Evolutionary conservation across 768 basidiomycete genomes (phyloP).

Genomic region (Tricholoma furcatifolium): DNA sequence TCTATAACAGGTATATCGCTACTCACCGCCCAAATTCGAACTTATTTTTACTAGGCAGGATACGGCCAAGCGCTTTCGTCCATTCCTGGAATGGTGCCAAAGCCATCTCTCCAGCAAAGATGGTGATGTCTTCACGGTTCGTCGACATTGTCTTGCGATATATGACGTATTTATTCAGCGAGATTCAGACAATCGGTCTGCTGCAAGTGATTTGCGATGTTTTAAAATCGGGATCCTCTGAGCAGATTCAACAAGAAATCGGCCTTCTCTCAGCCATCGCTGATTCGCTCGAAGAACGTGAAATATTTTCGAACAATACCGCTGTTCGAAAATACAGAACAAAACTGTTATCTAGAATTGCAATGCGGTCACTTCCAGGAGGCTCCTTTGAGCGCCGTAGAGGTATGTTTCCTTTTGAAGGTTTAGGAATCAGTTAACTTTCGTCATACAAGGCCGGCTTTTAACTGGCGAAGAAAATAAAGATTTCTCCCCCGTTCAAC

Average conservation of each 20-base stretch:
- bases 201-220: constrained; percentile 73
- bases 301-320: constrained; percentile 52
- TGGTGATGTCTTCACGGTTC: constrained; percentile 52
- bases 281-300: constrained; percentile 37
- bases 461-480: constrained; percentile 24
- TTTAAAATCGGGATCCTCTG: constrained; percentile 58
- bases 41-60: constrained; percentile 49
- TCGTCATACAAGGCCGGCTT: constrained; percentile 25
- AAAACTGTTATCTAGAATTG: constrained; percentile 69
- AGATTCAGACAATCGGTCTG: constrained; percentile 59
- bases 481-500: constrained; percentile 17
- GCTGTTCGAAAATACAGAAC: constrained; percentile 64
- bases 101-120: constrained; percentile 31
- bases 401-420: constrained; percentile 29
- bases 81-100: constrained; percentile 51
- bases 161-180: background rate
- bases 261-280: constrained; percentile 46
- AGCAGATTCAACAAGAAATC: constrained; percentile 46
- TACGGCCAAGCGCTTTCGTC: constrained; percentile 43
- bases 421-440: background rate
- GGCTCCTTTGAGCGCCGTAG: constrained; percentile 34
- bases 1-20: constrained; percentile 72
- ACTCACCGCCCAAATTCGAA: background rate
- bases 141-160: constrained; percentile 13
- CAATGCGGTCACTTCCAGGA: constrained; percentile 58